Base-by-base conservation (phyloP, 2,329 filamentous ascomycete species). In the Colletotrichum sp. region DNA sequence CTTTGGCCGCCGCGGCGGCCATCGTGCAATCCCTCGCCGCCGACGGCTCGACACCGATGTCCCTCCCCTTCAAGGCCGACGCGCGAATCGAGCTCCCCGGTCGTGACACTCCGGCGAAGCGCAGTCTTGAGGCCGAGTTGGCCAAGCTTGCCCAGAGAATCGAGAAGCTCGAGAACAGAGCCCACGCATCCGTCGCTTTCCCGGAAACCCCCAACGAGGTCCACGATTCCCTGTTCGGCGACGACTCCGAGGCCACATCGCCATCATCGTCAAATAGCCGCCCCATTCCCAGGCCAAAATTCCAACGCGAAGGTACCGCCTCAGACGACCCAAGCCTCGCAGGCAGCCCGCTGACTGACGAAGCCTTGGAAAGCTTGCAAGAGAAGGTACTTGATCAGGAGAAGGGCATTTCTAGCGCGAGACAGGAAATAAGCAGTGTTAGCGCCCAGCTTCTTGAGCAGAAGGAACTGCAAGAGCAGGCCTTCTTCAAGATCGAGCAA, bases 381-480 rank as follows among this genome's bases (percentile, higher is more conserved):
- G 96, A 98, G 81, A 95, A 98, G 86, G 94, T 99, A 78, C 95
- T 98, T 83, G 95, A 96, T 84, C 96, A 99, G 87, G 96, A 96
- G 73, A 96, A 98, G 84, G 92, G 98, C 83, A 96, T 98, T 81
- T 93, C 95, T 85, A 95, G 91, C 81, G 96, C 98, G 85, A 94
- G 95, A 80, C 92, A 96, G 80, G 95, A 97, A 85, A 94, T 98
- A 78, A 93, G 94, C 76, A 94, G 93, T 82, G 95, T 98, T 78
- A 96, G 95, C 81, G 93, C 95, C 76, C 95, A 98, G 85, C 90
- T 99, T 69, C 90, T 95, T 73, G 92, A 96, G 85, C 95, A 98
- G 83, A 95, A 97, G 84, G 93, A 94, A 82, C 91, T 96, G 78
- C 95, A 98, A 83, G 94, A 96, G 84, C 92, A 93, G 82, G 94